Percentiles rank a stretch among this genome's conserved stretches.
These are phyloP conservation scores for Gamarada debralockiae DNA, from an alignment of 495 filamentous ascomycete species.

Conservation along the genomic window DNA sequence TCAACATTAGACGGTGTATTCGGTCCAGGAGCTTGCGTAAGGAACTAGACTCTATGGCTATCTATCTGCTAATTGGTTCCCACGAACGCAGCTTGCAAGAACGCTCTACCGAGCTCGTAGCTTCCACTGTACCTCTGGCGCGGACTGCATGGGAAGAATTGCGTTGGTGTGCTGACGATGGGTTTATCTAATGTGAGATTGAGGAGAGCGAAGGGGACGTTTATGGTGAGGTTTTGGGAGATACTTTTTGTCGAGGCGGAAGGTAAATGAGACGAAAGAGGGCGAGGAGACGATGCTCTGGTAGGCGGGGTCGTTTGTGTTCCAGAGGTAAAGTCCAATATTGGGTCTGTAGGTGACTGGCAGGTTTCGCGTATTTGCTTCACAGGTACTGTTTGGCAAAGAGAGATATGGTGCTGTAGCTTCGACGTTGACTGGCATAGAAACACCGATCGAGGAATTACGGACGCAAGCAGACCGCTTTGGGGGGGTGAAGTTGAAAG, in stretches of 20 bases:
- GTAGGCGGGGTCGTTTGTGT: slow-evolving; percentile 30
- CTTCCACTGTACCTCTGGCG: slow-evolving; percentile 12
- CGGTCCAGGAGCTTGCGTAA: too few relatives aligned
- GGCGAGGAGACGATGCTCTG: slow-evolving; percentile 32
- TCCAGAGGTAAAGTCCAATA: slow-evolving; percentile 40
- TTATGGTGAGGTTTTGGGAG: slow-evolving; percentile 38
- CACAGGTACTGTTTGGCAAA: slow-evolving; percentile 40
- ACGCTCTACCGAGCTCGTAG: too few relatives aligned
- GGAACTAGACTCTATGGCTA: too few relatives aligned
- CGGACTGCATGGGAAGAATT: slow-evolving; percentile 51
- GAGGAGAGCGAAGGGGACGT: slow-evolving; percentile 44
- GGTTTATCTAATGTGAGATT: slow-evolving; percentile 43
- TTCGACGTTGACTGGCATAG: slow-evolving; percentile 26
- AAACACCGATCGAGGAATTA: slow-evolving; percentile 27
- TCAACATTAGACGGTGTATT: too few relatives aligned
- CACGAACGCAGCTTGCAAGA: too few relatives aligned
- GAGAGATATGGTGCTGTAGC: slow-evolving; percentile 39
- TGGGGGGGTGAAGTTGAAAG: slow-evolving; percentile 29
- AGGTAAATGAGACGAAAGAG: slow-evolving; percentile 41
- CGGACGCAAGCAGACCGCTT: slow-evolving; percentile 34
- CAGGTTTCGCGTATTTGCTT: slow-evolving; percentile 35
- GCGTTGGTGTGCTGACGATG: slow-evolving; percentile 35
- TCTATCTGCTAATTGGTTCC: too few relatives aligned
- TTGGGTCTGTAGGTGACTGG: slow-evolving; percentile 34
- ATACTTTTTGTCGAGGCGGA: slow-evolving; percentile 25